Base-by-base conservation (phyloP, 305 asterid genomes). In the Fraxinus angustifolia region DNA sequence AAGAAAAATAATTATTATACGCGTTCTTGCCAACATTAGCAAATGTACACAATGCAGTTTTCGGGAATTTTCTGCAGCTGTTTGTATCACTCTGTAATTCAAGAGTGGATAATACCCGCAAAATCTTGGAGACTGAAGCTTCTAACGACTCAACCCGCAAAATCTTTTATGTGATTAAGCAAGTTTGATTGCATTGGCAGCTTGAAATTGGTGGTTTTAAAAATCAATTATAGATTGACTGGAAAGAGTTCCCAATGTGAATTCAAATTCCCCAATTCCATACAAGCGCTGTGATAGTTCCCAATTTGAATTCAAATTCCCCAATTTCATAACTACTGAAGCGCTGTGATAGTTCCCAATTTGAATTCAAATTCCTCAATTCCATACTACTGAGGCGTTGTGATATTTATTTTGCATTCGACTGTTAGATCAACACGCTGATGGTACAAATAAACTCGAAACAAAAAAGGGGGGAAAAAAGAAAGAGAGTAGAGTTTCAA, bases 391-490 rank as follows among this genome's bases (percentile, higher is more conserved):
- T 38, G 11, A 38, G 12, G 2, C 21, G 72, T 33, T 82, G 28
- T 71, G 75, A 73, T 53, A 34, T 42, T 36, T 58, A 71, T 31
- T 71, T 77, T 60, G 71, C 73, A 72, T 79, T 80, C 75, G 60
- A 76, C 42, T 16, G 77, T 82, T 77, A 83, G 42, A 80, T 87
- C 82, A 77, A 19, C 82, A 40, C 7, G 36, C 65, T 84, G 31
- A 21, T 58, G 68, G 23, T 84, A 67, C 17, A 58, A 72, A 60
- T 58, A 62, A 79, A 68, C 60, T 72, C 68, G 42, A 12, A 60
- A 33, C 8, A 68, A 50, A 2, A 77, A 21, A 33, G 12, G n/a
- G n/a, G 1, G 0, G 16, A 50, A n/a, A 56, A 7, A 17, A 11
- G 58, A 12, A 8, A 10, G n/a, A 73, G 14, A 60, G 42, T 56